Conservation (phyloP, 805 yeast genomes). For the Ogataea corticis region DNA sequence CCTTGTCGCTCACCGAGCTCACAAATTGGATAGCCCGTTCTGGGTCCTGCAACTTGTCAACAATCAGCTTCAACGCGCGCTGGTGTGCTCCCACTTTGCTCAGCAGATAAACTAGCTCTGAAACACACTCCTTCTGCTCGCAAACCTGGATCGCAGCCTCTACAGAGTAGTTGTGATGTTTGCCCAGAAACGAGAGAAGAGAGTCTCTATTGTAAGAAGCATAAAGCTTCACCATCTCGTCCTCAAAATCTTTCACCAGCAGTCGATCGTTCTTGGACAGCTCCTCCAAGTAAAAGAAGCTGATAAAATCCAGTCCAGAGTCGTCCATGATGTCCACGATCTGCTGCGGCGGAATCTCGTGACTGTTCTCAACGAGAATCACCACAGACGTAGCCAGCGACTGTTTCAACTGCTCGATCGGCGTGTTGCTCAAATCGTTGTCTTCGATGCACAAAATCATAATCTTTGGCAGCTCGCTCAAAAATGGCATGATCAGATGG, state of each 20-base stretch:
- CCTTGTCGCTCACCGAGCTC: conserved; percentile 60
- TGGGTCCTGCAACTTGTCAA: conserved; percentile 77
- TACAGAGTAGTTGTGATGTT: conserved; percentile 63
- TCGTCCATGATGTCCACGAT: conserved; percentile 50
- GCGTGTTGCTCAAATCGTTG: conserved; percentile 40
- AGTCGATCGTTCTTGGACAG: conserved; percentile 58
- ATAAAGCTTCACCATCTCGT: conserved; percentile 64
- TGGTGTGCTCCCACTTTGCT: conserved; percentile 81
- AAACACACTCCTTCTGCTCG: conserved; percentile 48
- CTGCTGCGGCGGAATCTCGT: conserved; percentile 57
- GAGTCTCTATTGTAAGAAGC: conserved; percentile 57
- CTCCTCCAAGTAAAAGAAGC: conserved; percentile 64
- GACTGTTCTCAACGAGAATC: conserved; percentile 61
- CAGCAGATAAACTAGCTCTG: conserved; percentile 78
- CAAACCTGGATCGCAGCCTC: conserved; percentile 70
- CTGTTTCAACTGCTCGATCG: conserved; percentile 42
- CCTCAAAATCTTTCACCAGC: conserved; percentile 57
- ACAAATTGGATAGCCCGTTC: conserved; percentile 81
- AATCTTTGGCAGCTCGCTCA: conserved; percentile 51
- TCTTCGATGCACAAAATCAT: conserved; percentile 35
- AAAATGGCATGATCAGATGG: conserved; percentile 58
- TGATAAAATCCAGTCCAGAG: conserved; percentile 47
- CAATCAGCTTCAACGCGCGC: conserved; percentile 73
- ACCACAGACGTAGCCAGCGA: conserved; percentile 47
- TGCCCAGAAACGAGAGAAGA: conserved; percentile 62